phyloP scores from a whole-genome alignment of 257 asterid genomes.

The Gardenia jasminoides region DNA sequence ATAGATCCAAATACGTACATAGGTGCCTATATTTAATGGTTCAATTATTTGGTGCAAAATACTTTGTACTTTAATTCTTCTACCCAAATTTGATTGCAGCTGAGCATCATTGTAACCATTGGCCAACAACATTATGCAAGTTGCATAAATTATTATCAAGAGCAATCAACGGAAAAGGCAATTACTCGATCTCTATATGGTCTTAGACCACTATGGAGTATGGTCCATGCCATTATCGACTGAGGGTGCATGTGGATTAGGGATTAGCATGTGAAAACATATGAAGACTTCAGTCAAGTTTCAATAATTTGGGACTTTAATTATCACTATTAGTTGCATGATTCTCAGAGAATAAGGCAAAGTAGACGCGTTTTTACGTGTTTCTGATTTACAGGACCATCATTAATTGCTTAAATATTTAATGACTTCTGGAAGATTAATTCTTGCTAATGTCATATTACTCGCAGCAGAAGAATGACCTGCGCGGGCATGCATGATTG shows the following conservation, averaged over 20 bases:
- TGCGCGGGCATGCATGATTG: no score
- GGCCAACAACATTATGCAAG: background rate
- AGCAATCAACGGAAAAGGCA: background rate
- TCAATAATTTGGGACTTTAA: background rate
- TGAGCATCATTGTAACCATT: background rate
- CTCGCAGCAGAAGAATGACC: background rate
- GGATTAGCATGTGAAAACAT: background rate
- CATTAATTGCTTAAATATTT: no score
- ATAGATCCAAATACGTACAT: no score
- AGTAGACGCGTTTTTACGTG: background rate
- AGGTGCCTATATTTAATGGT: no score
- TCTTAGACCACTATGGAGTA: background rate
- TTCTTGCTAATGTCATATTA: no score
- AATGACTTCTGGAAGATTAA: background rate
- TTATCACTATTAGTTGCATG: background rate
- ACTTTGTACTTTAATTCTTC: no score
- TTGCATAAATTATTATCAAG: background rate
- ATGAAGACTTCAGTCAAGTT: background rate
- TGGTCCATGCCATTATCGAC: background rate
- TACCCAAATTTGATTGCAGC: background rate
- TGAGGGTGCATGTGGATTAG: background rate
- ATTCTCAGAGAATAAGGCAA: no score
- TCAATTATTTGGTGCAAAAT: no score
- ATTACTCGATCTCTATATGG: background rate
- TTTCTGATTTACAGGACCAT: no score